A percentile compares a stretch with the other conserved stretches of the same genome.
phyloP scores from a whole-genome alignment of 148 eudicot species.

The Diospyros kaki region DNA sequence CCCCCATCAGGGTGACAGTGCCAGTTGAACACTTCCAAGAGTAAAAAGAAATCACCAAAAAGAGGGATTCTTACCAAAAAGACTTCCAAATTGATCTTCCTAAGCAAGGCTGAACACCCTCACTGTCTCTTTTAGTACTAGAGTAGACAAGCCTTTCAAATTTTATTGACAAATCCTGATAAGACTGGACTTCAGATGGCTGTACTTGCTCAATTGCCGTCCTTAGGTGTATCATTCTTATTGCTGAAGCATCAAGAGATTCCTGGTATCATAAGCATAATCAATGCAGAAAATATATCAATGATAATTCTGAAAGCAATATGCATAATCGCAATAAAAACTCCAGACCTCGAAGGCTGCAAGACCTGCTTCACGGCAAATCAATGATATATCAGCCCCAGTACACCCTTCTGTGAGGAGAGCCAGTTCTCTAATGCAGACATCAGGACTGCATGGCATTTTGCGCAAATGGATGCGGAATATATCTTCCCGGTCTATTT shows the following conservation, averaged over 20 bases:
- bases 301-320: neutral
- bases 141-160: conserved; percentile 68
- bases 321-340: neutral
- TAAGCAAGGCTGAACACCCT: conserved; percentile 28
- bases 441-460: conserved; percentile 65
- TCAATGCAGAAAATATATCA: neutral
- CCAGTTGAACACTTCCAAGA: neutral
- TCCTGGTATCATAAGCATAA: conserved; percentile 45
- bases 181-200: conserved; percentile 66
- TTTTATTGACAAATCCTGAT: conserved; percentile 52
- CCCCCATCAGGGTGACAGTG: neutral
- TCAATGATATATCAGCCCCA: conserved; percentile 85
- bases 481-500: conserved; percentile 66
- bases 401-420: conserved; percentile 72
- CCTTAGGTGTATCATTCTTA: conserved; percentile 77
- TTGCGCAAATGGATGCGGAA: conserved; percentile 68
- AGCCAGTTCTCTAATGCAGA: conserved; percentile 57
- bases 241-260: conserved; percentile 46
- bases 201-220: conserved; percentile 51
- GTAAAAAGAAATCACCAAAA: neutral
- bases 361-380: conserved; percentile 80
- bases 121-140: conserved; percentile 31
- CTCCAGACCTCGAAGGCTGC: conserved; percentile 64
- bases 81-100: conserved; percentile 24
- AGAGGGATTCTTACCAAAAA: conserved; percentile 32